These are phyloP conservation scores for Trametes coccinea DNA, from an alignment of 768 basidiomycete species.

Conservation along the genomic window DNA sequence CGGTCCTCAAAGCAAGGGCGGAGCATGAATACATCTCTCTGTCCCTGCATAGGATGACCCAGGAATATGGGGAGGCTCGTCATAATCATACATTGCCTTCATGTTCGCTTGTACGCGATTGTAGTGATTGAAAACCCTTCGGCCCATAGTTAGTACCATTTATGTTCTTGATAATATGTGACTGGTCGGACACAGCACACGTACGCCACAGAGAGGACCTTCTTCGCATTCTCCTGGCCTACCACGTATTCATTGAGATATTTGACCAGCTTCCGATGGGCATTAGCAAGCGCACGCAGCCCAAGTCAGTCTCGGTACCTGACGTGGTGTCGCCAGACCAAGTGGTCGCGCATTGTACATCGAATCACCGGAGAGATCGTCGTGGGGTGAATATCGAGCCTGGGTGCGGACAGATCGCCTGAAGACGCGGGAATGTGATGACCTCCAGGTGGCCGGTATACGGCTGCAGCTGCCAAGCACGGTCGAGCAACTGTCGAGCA, in stretches of 20 bases:
- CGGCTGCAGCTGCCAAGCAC: background rate
- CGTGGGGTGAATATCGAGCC: conserved; percentile 41
- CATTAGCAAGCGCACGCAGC: background rate
- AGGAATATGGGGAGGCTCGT: conserved; percentile 26
- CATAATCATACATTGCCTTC: conserved; percentile 19
- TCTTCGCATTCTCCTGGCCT: conserved; percentile 92
- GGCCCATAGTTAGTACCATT: too few species aligned
- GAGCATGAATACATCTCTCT: background rate
- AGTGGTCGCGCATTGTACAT: conserved; percentile 40
- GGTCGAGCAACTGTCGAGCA: conserved; percentile 14
- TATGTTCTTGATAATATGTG: too few species aligned
- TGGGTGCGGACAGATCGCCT: conserved; percentile 55
- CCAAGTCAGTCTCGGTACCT: conserved; percentile 35
- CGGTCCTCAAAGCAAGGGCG: background rate
- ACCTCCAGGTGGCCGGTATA: conserved; percentile 21
- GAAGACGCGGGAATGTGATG: conserved; percentile 32
- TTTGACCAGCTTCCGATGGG: conserved; percentile 60
- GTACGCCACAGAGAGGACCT: conserved; percentile 90
- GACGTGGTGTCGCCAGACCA: conserved; percentile 59
- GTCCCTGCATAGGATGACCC: background rate
- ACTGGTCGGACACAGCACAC: conserved; percentile 33
- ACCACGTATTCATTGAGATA: conserved; percentile 89
- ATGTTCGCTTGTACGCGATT: conserved; percentile 81
- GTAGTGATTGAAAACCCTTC: conserved; percentile 93
- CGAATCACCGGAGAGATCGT: background rate